These are phyloP conservation scores for Glebionis coronaria DNA, from an alignment of 129 eudicot species.

Conservation along the genomic window DNA sequence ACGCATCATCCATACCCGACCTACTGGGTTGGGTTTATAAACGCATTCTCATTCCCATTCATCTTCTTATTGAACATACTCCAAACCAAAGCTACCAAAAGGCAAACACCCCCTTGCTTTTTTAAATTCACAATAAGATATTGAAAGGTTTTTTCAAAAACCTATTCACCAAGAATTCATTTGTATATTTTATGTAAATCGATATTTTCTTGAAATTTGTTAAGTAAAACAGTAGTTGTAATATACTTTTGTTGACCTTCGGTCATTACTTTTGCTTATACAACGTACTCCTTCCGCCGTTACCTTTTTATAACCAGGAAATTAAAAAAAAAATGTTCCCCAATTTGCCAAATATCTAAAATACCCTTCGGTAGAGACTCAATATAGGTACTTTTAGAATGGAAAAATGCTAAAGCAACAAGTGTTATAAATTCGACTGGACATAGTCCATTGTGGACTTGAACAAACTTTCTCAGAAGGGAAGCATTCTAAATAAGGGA, in stretches of 20 bases:
- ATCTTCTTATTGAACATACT: too few relatives aligned
- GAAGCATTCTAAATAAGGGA: too few relatives aligned
- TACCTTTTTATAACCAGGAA: neutral
- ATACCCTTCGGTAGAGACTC: neutral
- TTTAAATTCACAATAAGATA: neutral
- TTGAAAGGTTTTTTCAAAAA: neutral
- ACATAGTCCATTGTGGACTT: neutral
- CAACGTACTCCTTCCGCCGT: neutral
- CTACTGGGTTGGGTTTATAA: too few relatives aligned
- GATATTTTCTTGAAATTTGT: neutral
- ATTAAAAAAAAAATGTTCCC: neutral
- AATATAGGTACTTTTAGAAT: constrained; percentile 4
- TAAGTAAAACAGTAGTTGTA: neutral
- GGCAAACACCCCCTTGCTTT: neutral
- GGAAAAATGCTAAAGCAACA: neutral
- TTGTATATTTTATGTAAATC: constrained; percentile 1
- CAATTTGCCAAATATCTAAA: neutral
- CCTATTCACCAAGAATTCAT: neutral
- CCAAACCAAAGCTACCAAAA: too few relatives aligned
- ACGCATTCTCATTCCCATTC: too few relatives aligned
- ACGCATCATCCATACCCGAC: too few relatives aligned
- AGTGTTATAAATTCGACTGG: neutral
- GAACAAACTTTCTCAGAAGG: too few relatives aligned
- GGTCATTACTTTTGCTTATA: neutral
- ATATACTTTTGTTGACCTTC: neutral